Percentiles rank a stretch among this genome's conserved stretches.
phyloP scores from a whole-genome alignment of 1,139 yeast genomes.

The Pneumocystis jirovecii region DNA sequence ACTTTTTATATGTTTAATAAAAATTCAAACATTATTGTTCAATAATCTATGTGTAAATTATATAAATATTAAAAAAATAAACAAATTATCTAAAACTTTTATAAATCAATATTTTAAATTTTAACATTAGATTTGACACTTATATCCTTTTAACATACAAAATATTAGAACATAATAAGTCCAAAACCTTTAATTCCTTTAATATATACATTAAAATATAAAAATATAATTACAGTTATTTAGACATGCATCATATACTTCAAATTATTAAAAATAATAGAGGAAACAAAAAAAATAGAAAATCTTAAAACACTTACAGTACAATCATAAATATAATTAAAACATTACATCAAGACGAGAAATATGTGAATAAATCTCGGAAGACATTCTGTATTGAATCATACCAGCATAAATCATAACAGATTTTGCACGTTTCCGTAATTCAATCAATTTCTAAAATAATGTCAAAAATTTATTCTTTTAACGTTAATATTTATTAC shows the following conservation, averaged over 20 bases:
- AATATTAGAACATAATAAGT: not conserved
- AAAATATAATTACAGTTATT: not conserved
- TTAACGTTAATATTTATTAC: not conserved
- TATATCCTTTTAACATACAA: not conserved
- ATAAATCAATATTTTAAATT: not conserved
- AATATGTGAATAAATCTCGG: conserved; percentile 32
- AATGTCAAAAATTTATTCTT: not conserved
- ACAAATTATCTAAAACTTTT: too few relatives aligned
- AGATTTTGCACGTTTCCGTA: conserved; percentile 60
- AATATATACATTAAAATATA: not conserved
- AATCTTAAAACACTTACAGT: not conserved
- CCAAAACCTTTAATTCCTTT: not conserved
- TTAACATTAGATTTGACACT: not conserved
- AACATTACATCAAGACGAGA: conserved; percentile 12
- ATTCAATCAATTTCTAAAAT: conserved; percentile 29
- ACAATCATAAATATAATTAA: not conserved
- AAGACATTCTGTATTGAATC: conserved; percentile 89
- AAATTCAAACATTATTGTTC: not conserved
- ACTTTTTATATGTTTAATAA: too few relatives aligned
- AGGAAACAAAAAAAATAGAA: not conserved
- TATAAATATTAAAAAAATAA: too few relatives aligned
- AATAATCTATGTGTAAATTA: too few relatives aligned
- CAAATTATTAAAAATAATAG: not conserved
- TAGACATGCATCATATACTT: not conserved
- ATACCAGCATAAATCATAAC: conserved; percentile 93